Base-by-base conservation (phyloP, 257 asterid species). In the Solanum ossicruentum region DNA sequence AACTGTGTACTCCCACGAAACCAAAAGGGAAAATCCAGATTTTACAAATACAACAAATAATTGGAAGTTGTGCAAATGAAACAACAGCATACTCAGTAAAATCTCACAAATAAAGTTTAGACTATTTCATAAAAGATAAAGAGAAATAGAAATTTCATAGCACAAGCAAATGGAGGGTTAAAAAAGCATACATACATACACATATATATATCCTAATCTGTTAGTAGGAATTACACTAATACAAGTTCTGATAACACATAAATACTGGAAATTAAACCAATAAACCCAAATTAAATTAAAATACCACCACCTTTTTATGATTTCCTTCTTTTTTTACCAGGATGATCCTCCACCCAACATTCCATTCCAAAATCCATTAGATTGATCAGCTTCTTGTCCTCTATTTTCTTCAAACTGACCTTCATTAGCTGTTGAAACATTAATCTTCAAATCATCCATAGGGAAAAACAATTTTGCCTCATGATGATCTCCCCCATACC, bases 301-400 rank as follows among this genome's bases (percentile, higher is more conserved):
- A 21, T 51, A 71, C 72, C 72, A 81, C 60, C 84, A 54, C 84
- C 82, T 87, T 32, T 32, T 23, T 56, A 61, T n/a, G 16, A 20
- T 63, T 51, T 65, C 78, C 5, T 2, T 43, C 8, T 55, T 5
- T 36, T 20, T 61, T 89, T 88, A 91, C 93, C 94, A 89, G 32
- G 92, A 85, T 45, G 89, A 88, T 77, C 90, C 93, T 84, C 90
- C 93, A 15, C 89, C 91, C 8, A 90, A 72, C 97, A 94, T 91
- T 10, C 96, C 97, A 85, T 84, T 92, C 98, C 98, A 95, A 78
- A 86, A 91, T n/a, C 91, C 94, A 87, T 82, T 87, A 1, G 85
- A 80, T 71, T 89, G 66, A 39, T 83, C 52, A 21, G 87, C 94
- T 2, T 81, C 91, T 85, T 89, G 92, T 56, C 79, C 90, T 87